Evolutionary conservation across 192 early-diverging fungal genomes (phyloP).

Genomic region (Jimgerdemannia lactiflua): DNA sequence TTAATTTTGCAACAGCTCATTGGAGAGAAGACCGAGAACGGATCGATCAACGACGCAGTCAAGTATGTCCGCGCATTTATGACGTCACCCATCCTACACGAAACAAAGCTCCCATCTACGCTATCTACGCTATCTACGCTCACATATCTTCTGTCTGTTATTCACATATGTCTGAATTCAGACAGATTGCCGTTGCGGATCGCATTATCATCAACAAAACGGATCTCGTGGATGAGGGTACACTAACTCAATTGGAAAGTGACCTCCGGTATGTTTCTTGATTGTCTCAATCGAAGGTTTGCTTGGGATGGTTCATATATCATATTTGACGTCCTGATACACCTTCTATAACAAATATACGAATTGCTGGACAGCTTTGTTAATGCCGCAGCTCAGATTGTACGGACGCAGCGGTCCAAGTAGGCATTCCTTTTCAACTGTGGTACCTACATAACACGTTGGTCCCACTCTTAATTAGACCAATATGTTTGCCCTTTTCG

Average conservation of each 20-base stretch:
- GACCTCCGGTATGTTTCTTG: conserved; percentile 16
- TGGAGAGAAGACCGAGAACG: conserved; percentile 44
- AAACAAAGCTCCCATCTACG: too few relatives aligned
- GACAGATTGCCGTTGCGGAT: conserved; percentile 72
- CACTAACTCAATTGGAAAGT: conserved; percentile 29
- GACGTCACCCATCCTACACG: too few relatives aligned
- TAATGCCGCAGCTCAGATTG: conserved; percentile 50
- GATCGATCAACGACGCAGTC: conserved; percentile 55
- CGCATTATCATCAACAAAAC: conserved; percentile 70
- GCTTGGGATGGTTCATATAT: background rate
- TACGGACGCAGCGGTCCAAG: conserved; percentile 39
- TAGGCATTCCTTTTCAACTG: conserved; percentile 12
- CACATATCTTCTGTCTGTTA: background rate
- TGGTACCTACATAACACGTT: background rate
- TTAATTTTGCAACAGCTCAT: conserved; percentile 31
- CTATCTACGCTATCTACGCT: background rate
- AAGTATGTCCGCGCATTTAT: conserved; percentile 34
- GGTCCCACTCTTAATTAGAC: background rate
- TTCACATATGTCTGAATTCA: conserved; percentile 13
- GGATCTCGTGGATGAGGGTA: conserved; percentile 47
- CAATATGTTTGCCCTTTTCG: background rate
- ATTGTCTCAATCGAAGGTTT: background rate
- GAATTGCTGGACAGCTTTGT: conserved; percentile 15
- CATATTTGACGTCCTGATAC: too few relatives aligned
- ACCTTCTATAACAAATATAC: background rate